phyloP scores from a whole-genome alignment of 2,329 filamentous ascomycete genomes.

The Zymoseptoria pseudotritici region DNA sequence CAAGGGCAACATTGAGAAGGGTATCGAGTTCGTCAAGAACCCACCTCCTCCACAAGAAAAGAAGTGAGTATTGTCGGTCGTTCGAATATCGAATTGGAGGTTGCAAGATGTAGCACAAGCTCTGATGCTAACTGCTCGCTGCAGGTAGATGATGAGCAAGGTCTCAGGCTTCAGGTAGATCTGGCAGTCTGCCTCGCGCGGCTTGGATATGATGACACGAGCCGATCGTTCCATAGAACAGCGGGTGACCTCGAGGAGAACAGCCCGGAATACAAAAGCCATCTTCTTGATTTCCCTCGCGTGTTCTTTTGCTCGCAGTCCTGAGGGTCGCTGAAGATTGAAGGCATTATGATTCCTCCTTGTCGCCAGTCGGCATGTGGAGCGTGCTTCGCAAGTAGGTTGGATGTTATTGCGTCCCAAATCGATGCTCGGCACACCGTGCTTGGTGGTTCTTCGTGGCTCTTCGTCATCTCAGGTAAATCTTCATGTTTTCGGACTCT shows the following conservation, averaged over 20 bases:
- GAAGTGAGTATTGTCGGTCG: conserved; percentile 51
- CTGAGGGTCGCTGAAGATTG: too few species aligned
- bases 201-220: conserved; percentile 6
- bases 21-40: conserved; percentile 80
- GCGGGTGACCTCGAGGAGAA: conserved; percentile 8
- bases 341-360: not conserved
- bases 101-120: not conserved
- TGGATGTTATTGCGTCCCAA: not conserved
- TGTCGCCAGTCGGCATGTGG: not conserved
- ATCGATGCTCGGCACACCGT: not conserved
- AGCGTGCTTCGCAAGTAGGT: not conserved
- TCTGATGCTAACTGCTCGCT: not conserved
- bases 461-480: not conserved
- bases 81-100: not conserved
- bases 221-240: conserved; percentile 2
- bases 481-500: conserved; percentile 57
- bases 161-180: not conserved
- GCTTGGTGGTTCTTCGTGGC: not conserved
- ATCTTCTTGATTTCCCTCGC: not conserved
- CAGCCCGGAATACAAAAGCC: conserved; percentile 9
- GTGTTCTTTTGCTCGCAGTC: not conserved
- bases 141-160: conserved; percentile 1
- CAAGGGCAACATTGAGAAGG: conserved; percentile 90
- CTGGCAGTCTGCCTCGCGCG: not conserved
- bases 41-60: conserved; percentile 52